Conservation (phyloP, 2,329 filamentous ascomycete species). For the Lecanicillium sp. region DNA sequence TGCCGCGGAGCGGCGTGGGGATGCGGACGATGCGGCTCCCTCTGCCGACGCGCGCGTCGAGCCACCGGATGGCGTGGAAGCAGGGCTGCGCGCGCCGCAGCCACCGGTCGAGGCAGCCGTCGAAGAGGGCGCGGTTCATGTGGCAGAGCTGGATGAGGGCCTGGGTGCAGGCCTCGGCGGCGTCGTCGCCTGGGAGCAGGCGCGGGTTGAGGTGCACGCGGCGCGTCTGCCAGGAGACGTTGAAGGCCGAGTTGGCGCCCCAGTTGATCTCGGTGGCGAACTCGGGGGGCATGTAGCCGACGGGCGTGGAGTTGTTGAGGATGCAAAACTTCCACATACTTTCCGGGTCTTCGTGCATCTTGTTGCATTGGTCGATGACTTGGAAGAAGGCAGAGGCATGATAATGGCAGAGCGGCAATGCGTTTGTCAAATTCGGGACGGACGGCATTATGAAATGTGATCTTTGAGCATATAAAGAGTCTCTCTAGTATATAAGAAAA, state of each 20-base stretch:
- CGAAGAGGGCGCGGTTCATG: constrained; percentile 22
- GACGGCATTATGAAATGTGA: not conserved
- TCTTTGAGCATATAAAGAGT: too few relatives aligned
- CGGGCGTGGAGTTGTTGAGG: constrained; percentile 17
- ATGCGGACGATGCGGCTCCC: constrained; percentile 23
- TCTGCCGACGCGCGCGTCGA: constrained; percentile 16
- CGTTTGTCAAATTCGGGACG: not conserved
- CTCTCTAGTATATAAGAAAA: too few relatives aligned
- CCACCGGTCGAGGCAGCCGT: constrained; percentile 24
- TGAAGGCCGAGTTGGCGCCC: constrained; percentile 18
- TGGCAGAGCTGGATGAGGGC: constrained; percentile 22
- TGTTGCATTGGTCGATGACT: constrained; percentile 23
- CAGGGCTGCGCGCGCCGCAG: constrained; percentile 15
- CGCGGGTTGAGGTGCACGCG: constrained; percentile 20
- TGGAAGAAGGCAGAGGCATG: constrained; percentile 16
- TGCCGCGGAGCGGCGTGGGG: constrained; percentile 27
- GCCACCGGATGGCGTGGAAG: constrained; percentile 25
- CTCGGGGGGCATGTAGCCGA: constrained; percentile 23
- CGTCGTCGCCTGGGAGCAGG: constrained; percentile 13
- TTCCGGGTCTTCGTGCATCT: constrained; percentile 19
- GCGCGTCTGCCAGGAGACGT: constrained; percentile 13
- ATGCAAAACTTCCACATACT: constrained; percentile 21
- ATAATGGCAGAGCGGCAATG: too few relatives aligned
- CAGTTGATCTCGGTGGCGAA: constrained; percentile 19
- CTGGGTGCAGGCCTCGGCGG: constrained; percentile 15